These are phyloP conservation scores for Calonectria naviculata DNA, from an alignment of 2,329 filamentous ascomycete species.

Conservation along the genomic window DNA sequence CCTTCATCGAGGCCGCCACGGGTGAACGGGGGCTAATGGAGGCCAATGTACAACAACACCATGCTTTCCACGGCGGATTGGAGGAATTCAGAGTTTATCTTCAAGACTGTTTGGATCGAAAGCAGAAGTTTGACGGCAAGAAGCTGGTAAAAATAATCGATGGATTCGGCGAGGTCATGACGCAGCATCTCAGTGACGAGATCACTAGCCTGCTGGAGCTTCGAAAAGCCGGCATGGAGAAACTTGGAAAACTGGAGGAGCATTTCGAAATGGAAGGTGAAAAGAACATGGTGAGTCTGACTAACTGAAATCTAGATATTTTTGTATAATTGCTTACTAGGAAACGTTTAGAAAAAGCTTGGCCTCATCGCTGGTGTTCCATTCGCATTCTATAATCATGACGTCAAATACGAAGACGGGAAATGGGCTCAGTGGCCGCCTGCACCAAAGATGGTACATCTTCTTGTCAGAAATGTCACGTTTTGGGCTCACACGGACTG, in stretches of 20 bases:
- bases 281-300: conserved; percentile 7
- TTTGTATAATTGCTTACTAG: background rate
- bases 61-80: conserved; percentile 46
- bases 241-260: background rate
- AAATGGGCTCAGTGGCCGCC: conserved; percentile 13
- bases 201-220: conserved; percentile 7
- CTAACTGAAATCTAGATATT: too few relatives aligned
- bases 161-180: conserved; percentile 6
- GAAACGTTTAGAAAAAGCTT: conserved; percentile 2
- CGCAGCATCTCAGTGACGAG: conserved; percentile 6
- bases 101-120: background rate
- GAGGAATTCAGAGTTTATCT: conserved; percentile 24
- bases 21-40: conserved; percentile 49
- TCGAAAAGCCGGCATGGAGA: background rate
- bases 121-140: background rate
- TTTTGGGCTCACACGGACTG: conserved; percentile 14
- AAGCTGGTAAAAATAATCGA: conserved; percentile 3
- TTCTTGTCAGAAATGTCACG: conserved; percentile 3
- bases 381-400: conserved; percentile 11
- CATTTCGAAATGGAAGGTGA: background rate
- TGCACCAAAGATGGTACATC: background rate
- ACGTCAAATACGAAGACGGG: conserved; percentile 2
- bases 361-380: background rate
- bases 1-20: conserved; percentile 44
- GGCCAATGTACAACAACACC: conserved; percentile 51